Evolutionary conservation across 2,329 filamentous ascomycete genomes (phyloP).

Genomic region (Aspergillus vadensis): DNA sequence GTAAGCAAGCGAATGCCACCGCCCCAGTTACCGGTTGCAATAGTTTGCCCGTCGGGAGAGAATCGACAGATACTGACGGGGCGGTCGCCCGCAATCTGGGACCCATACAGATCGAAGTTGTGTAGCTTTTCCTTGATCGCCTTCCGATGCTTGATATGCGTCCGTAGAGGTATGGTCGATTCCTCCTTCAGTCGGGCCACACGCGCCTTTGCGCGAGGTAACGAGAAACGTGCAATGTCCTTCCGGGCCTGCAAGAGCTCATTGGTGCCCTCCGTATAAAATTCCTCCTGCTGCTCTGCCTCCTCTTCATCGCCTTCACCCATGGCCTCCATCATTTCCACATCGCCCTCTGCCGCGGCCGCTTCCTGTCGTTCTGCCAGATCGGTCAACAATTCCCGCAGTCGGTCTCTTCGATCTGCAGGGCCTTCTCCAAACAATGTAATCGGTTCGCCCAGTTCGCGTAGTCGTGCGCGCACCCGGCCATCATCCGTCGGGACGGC

Average conservation of each 20-base stretch:
- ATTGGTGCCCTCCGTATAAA: slow-evolving; percentile 81
- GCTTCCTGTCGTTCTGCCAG: slow-evolving; percentile 64
- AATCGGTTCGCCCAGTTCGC: slow-evolving; percentile 88
- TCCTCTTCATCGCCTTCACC: slow-evolving; percentile 56
- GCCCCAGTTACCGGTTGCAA: slow-evolving; percentile 91
- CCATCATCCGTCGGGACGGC: slow-evolving; percentile 93
- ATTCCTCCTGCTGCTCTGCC: slow-evolving; percentile 84
- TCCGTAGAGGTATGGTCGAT: slow-evolving; percentile 78
- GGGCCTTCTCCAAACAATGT: slow-evolving; percentile 92
- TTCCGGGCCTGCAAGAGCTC: slow-evolving; percentile 75
- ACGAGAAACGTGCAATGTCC: slow-evolving; percentile 77
- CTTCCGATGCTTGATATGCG: slow-evolving; percentile 90
- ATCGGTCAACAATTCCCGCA: slow-evolving; percentile 77
- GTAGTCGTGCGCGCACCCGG: slow-evolving; percentile 75
- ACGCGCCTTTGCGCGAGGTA: slow-evolving; percentile 78
- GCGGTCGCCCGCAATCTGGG: slow-evolving; percentile 87
- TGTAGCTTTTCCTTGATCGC: slow-evolving; percentile 79
- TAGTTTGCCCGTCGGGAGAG: slow-evolving; percentile 76
- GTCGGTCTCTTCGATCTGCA: slow-evolving; percentile 79
- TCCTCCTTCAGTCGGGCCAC: slow-evolving; percentile 78
- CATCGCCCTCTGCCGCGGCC: slow-evolving; percentile 49
- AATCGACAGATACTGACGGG: slow-evolving; percentile 91
- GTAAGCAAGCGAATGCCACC: slow-evolving; percentile 84
- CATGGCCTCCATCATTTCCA: slow-evolving; percentile 56
- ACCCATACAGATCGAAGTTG: slow-evolving; percentile 87